Conservation (phyloP, 2,329 filamentous ascomycete genomes). For the Aureobasidium sp. region DNA sequence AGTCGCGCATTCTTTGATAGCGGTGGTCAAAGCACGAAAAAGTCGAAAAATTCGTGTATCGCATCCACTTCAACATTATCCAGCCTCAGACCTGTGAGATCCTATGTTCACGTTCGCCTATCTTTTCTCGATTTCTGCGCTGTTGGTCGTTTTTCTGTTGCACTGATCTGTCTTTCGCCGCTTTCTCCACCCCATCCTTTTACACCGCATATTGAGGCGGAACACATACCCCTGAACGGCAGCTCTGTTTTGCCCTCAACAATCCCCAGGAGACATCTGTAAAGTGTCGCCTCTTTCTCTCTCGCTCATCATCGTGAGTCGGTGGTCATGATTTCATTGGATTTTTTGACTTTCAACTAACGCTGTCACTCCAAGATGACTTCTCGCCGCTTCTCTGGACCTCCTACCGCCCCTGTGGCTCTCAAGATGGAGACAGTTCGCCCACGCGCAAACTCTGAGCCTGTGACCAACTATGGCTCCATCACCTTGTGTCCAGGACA, state of each 20-base stretch:
- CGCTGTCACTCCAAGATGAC: neutral
- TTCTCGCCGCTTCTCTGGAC: slow-evolving; percentile 4
- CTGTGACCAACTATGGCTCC: neutral
- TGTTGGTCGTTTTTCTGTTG: neutral
- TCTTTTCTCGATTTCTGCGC: neutral
- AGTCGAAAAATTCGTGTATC: neutral
- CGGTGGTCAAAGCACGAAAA: neutral
- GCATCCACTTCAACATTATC: neutral
- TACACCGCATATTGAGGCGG: neutral
- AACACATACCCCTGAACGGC: neutral
- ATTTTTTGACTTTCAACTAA: neutral
- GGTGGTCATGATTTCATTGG: neutral
- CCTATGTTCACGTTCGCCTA: neutral
- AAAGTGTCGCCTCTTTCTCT: neutral
- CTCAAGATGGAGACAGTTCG: neutral
- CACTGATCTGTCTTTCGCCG: neutral
- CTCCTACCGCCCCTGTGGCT: neutral
- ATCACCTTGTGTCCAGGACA: neutral
- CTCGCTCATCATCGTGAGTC: neutral
- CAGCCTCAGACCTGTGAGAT: neutral
- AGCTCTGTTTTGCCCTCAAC: neutral
- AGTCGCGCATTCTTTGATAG: neutral
- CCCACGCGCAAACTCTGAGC: slow-evolving; percentile 9
- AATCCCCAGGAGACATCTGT: neutral
- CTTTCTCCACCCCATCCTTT: neutral